Base-by-base conservation (phyloP, 1,284 basidiomycete species). In the Gyrodon tennesseensis region DNA sequence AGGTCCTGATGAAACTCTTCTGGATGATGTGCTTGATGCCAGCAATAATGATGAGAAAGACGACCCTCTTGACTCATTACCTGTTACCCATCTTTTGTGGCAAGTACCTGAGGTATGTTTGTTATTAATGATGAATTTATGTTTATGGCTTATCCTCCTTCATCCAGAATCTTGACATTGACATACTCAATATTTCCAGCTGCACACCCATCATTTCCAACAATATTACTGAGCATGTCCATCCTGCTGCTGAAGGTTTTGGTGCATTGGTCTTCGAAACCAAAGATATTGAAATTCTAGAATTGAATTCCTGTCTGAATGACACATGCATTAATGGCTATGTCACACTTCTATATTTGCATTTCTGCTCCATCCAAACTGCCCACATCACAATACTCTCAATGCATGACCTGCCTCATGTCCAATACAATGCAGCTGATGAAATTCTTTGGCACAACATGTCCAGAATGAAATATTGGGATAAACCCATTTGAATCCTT, bases 271-370 rank as follows among this genome's bases (percentile, higher is more conserved):
- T 37, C 2, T 64, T 68, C n/a, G 53, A 66, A 56, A 12, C 27
- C 4, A 56, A 62, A 48, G 60, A 66, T 6, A 57, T 67, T 12
- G 16, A n/a, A 3, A 56, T 66, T 4, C 56, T 67, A 7, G 46
- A 18, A 13, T 59, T 52, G 13, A 37, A 62, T n/a, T 56, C 60
- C 7, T 21, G 59, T 13, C 60, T 67, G 25, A 67, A 65, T 19
- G 58, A 68, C 27, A 43, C 27, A 2, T 68, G 66, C n/a, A 43
- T 68, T 16, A 68, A 68, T 4, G 62, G 63, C 4, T 68, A 66
- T 25, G n/a, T 49, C 3, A 37, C 48, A 11, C 49, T 66, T 18
- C 61, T 68, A 1, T 49, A 48, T 60, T 61, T 37, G 12, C n/a
- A n/a, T n/a, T n/a, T n/a, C n/a, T n/a, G n/a, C n/a, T n/a, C n/a